phyloP scores from a whole-genome alignment of 2,329 filamentous ascomycete genomes.

The Paraconiothyrium brasiliense region DNA sequence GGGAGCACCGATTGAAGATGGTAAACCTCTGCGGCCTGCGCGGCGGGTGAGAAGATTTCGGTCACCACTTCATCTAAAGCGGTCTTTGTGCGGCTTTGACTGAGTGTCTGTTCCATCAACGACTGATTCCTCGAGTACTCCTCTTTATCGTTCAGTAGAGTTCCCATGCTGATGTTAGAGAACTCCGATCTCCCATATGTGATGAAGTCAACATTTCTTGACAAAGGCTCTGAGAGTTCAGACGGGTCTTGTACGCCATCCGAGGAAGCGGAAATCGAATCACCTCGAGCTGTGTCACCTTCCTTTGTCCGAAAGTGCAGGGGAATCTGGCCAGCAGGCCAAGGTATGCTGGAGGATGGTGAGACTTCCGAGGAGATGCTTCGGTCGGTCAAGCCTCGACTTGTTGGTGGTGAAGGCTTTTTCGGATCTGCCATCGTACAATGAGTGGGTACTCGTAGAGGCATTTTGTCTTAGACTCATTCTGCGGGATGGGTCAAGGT shows the following conservation, averaged over 20 bases:
- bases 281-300: background rate
- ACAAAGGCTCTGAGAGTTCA: constrained; percentile 13
- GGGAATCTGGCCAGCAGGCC: constrained; percentile 12
- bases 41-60: constrained; percentile 33
- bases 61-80: constrained; percentile 17
- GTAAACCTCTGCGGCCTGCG: constrained; percentile 35
- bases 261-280: constrained; percentile 6
- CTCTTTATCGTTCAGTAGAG: constrained; percentile 36
- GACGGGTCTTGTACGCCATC: constrained; percentile 6
- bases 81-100: constrained; percentile 25
- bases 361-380: constrained; percentile 8
- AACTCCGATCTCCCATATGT: constrained; percentile 33
- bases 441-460: constrained; percentile 10
- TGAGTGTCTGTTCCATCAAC: constrained; percentile 28
- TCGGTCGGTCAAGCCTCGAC: constrained; percentile 1
- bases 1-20: constrained; percentile 53
- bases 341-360: background rate
- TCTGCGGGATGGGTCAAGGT: constrained; percentile 19
- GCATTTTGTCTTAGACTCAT: constrained; percentile 15
- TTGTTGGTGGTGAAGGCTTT: constrained; percentile 17
- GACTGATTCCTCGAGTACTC: constrained; percentile 22
- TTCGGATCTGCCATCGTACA: constrained; percentile 17
- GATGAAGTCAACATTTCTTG: constrained; percentile 30
- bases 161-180: constrained; percentile 37
- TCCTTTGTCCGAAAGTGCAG: constrained; percentile 1